Evolutionary conservation across 305 asterid species (phyloP), one percentile per base, ranked within the genome.

Genomic region (Fraxinus nigra): DNA sequence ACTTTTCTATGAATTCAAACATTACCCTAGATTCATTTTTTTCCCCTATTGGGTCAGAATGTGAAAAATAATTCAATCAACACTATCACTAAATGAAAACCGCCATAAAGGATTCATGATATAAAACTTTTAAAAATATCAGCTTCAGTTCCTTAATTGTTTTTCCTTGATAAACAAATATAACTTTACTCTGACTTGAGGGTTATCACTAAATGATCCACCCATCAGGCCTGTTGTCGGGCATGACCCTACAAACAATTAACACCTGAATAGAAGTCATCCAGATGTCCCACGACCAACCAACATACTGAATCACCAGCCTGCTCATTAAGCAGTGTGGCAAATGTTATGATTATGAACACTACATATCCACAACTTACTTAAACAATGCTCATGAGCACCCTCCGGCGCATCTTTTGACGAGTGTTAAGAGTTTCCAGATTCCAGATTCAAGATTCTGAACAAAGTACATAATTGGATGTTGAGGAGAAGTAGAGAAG

Each of bases 1-100:
- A 59, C 46, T 79, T 67, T 48, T 75, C 70, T 65, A 81, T 54
- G 40, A 30, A 81, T 48, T 67, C 18, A 63, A 51, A 2, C n/a
- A 43, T 43, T 11, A 43, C 54, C 54, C 59, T 14, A 14, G 59
- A 14, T 48, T 48, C 1, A 3, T 4, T 14, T 11, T 4, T 1
- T 0, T 1, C 18, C 51, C 65, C 65, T 5, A 43, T 54, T 35
- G 69, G 28, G 59, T 3, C 14, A 77, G 69, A 63, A 63, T 38
- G 28, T 34, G 8, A 16, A 22, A 73, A 5, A 74, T 0, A 28
- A 43, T 37, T 48, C 28, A 56, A n/a, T 26, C 18, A 9, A 20
- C 72, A 63, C 20, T 38, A 43, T 61, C 77, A 43, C 14, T 11
- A 32, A 4, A 4, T 33, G 18, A 73, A 61, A 56, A 56, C 20